Conservation (phyloP, 495 filamentous ascomycete species). For the Penicillium silybi region DNA sequence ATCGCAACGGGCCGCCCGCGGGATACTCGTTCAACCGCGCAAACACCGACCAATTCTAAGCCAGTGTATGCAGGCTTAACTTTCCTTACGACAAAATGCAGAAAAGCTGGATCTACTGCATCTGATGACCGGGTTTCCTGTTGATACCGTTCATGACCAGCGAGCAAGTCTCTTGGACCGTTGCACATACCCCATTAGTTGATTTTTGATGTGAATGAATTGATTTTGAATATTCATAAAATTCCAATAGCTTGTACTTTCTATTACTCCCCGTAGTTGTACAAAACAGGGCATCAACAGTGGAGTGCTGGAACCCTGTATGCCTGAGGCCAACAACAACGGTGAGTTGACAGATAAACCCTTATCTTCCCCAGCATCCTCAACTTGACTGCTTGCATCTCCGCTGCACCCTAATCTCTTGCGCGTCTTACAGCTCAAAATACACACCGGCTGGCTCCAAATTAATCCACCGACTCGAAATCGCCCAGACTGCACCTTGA, state of each 20-base stretch:
- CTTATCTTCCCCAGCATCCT: constrained; percentile 17
- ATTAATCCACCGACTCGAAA: not conserved
- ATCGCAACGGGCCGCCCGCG: constrained; percentile 21
- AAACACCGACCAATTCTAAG: constrained; percentile 25
- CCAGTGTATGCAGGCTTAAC: not conserved
- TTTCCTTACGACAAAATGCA: constrained; percentile 11
- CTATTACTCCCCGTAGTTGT: too few relatives aligned
- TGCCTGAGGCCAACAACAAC: constrained; percentile 8
- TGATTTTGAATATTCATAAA: not conserved
- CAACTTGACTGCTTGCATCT: constrained; percentile 3
- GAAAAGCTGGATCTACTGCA: constrained; percentile 21
- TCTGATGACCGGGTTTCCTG: constrained; percentile 15
- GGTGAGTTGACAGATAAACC: constrained; percentile 16
- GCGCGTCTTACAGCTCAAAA: not conserved
- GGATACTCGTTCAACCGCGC: constrained; percentile 22
- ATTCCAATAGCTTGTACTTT: too few relatives aligned
- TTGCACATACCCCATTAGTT: constrained; percentile 20
- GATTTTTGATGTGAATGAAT: constrained; percentile 1
- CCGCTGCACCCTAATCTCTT: not conserved
- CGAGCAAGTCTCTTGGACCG: constrained; percentile 16
- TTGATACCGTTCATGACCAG: constrained; percentile 20
- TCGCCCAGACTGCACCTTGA: not conserved
- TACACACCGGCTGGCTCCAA: not conserved
- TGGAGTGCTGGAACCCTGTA: not conserved
- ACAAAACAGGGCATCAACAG: too few relatives aligned